Base-by-base conservation (phyloP, 805 yeast genomes). In the Barnettozyma vustinii region DNA sequence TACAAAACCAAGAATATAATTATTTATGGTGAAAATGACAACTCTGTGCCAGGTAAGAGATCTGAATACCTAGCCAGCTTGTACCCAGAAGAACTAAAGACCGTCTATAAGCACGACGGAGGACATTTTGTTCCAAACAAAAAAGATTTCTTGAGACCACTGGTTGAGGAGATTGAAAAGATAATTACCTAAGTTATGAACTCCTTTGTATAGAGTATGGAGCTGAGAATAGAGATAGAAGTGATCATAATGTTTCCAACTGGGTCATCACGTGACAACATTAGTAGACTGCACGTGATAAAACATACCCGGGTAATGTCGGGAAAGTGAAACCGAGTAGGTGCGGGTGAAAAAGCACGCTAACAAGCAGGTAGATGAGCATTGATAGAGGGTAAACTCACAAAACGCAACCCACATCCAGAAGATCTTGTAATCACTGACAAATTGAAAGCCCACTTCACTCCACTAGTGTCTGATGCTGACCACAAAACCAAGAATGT, bases 91-190 rank as follows among this genome's bases (percentile, higher is more conserved):
- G 68, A 64, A 10, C 61, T 66, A 21, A 69, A 86, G 6, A 72
- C 67, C 5, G 59, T 70, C 13, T 69, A 84, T 51, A 84, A 79
- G 54, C 99, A 92, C 61, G 97, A 97, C 9, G 98, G 99, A 52
- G 97, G 98, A 1, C 99, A 92, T 63, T 90, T 86, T 69, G 96
- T 92, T 42, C 99, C 98, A 26, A 89, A 88, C 67, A 84, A 90
- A 44, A 87, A 86, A 65, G 79, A 75, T 48, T 65, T 72, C 57
- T 58, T 71, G 45, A 69, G 66, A 53, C 75, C 75, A 1, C 58
- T 72, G 12, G 75, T 72, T 15, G 75, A 70, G 39, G 68, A 63
- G 42, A 68, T 72, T 27, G 54, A 51, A 6, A 25, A 32, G 9
- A 16, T 9, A 3, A 12, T 36, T 18, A 13, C 39, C 3, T 36